Evolutionary conservation across 2,329 filamentous ascomycete genomes (phyloP).

Genomic region (Fusarium albosuccineum): DNA sequence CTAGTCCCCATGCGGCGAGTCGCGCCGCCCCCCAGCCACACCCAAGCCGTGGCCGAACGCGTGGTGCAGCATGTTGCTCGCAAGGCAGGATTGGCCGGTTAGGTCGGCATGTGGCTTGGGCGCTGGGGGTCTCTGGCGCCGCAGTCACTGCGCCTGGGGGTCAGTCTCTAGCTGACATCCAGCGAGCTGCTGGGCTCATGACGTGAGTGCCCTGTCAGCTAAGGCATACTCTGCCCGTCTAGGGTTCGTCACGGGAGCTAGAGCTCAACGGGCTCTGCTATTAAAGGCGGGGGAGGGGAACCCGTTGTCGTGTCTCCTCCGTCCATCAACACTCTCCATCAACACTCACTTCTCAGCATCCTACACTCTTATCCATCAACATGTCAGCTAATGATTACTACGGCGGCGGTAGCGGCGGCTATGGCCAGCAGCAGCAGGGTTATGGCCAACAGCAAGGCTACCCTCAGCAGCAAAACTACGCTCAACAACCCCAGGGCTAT

Average conservation of each 20-base stretch:
- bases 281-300: slow-evolving; percentile 38
- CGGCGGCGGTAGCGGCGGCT: slow-evolving; percentile 47
- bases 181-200: slow-evolving; percentile 14
- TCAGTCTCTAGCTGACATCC: background rate
- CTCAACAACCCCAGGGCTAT: slow-evolving; percentile 26
- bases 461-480: slow-evolving; percentile 41
- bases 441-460: slow-evolving; percentile 39
- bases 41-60: background rate
- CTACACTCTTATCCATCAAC: slow-evolving; percentile 1
- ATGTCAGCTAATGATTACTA: slow-evolving; percentile 58
- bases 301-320: background rate
- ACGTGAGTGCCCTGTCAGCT: slow-evolving; percentile 38
- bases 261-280: slow-evolving; percentile 17
- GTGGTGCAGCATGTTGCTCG: slow-evolving; percentile 24
- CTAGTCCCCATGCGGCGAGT: slow-evolving; percentile 1
- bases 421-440: slow-evolving; percentile 33
- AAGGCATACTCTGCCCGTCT: slow-evolving; percentile 30
- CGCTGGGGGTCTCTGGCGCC: slow-evolving; percentile 6
- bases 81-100: slow-evolving; percentile 23
- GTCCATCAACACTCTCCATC: slow-evolving; percentile 10
- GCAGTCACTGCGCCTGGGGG: slow-evolving; percentile 37
- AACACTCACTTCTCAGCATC: background rate
- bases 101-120: slow-evolving; percentile 23
- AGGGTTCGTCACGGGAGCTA: slow-evolving; percentile 1
- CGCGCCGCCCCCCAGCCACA: slow-evolving; percentile 27